Base-by-base conservation (phyloP, 495 filamentous ascomycete species). In the Amorphotheca resinae region DNA sequence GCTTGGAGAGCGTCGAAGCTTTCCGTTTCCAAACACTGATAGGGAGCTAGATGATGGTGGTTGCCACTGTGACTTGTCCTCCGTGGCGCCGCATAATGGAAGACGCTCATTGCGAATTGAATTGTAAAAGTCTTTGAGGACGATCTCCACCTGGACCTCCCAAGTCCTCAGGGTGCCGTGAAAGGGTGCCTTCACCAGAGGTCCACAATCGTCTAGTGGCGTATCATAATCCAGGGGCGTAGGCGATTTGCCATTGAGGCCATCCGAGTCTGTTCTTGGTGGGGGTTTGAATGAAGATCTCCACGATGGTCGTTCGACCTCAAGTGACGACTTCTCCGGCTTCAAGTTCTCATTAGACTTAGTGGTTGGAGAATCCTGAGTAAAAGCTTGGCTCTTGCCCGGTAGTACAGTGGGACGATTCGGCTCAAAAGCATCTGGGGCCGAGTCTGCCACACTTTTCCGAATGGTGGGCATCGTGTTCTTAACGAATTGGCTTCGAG, bases 401-500 rank as follows among this genome's bases (percentile, higher is more conserved):
- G 54, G 54, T 54, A 26, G 72, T 55, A 41, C 67, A 60, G 41
- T 70, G 45, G 17, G 69, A 69, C 26, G 23, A 5, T 45, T 41
- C 12, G 45, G 33, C 22, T 84, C 77, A 49, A 80, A 80, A 7
- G 65, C 73, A 41, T 84, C 76, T 2, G 81, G 77, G 7, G 68
- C 73, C 18, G 77, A 72, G 44, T 93, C 85, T 25, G 70, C 63
- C 30, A 84, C 75, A 20, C 85, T 79, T 41, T 82, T 74, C 22
- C 76, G 77, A 39, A 96, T 79, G 2, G 89, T 95, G 4, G 85
- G 81, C 71, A 95, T 79, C 9, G 91, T 96, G 53, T 99, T 99
- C 62, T 91, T 93, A 57, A 96, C 74, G 57, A 95, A 99, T 55
- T 95, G 87, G 50, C 66, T 77, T 47, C 80, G 76, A 16, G 87